phyloP scores from a whole-genome alignment of 768 basidiomycete species.

The Holtermannia corniformis region DNA sequence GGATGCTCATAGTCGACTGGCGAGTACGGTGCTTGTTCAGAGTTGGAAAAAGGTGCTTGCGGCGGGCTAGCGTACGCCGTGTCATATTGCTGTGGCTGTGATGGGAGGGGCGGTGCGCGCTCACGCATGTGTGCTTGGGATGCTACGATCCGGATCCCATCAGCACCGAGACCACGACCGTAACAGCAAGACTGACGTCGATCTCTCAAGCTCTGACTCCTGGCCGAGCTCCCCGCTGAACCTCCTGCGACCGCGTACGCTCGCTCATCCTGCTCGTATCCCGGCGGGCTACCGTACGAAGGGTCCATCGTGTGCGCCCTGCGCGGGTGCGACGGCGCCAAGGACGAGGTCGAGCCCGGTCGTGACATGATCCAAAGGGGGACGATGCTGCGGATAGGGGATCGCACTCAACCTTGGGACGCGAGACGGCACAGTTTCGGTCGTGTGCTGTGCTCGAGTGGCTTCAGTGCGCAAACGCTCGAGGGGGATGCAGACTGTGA shows the following conservation, averaged over 20 bases:
- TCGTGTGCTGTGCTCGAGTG: too few species aligned
- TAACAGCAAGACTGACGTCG: not conserved
- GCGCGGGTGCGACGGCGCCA: not conserved
- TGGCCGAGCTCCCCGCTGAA: not conserved
- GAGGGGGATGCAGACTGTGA: too few species aligned
- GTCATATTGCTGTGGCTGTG: too few species aligned
- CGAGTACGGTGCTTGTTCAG: slow-evolving; percentile 27
- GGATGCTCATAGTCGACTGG: slow-evolving; percentile 30
- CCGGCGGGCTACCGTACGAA: not conserved
- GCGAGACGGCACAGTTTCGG: too few species aligned
- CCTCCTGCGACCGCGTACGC: not conserved
- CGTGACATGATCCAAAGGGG: too few species aligned
- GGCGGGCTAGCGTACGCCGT: too few species aligned
- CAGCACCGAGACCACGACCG: not conserved
- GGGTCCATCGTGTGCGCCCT: not conserved
- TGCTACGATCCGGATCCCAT: too few species aligned
- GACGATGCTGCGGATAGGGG: too few species aligned
- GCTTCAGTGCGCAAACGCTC: too few species aligned
- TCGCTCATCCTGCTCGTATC: not conserved
- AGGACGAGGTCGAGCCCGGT: not conserved
- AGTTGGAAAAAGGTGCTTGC: not conserved
- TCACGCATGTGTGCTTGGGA: too few species aligned
- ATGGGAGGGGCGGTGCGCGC: too few species aligned
- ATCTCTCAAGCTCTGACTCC: not conserved
- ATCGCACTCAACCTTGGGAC: too few species aligned